Conservation (phyloP, 148 eudicot species). For the Bassia scoparia region DNA sequence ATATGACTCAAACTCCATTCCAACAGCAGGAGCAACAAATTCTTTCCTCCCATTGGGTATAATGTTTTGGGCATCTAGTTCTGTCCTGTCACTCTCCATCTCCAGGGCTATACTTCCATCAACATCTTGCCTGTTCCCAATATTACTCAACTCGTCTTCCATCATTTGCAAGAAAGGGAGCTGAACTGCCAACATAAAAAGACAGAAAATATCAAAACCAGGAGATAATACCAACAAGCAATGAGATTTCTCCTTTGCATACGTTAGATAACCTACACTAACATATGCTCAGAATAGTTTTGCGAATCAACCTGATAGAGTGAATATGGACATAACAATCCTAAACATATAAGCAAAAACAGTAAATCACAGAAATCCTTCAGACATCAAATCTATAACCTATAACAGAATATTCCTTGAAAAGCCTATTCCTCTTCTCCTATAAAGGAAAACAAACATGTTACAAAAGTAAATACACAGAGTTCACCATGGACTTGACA, state of each 20-base stretch:
- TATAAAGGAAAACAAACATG: not conserved
- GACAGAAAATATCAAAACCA: constrained; percentile 7
- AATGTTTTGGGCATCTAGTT: constrained; percentile 29
- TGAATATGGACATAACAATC: not conserved
- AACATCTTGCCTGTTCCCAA: constrained; percentile 26
- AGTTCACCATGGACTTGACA: not conserved
- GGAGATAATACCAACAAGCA: not conserved
- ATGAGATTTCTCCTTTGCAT: constrained; percentile 1
- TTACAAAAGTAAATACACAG: not conserved
- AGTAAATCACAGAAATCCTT: not conserved
- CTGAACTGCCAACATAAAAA: not conserved
- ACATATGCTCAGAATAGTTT: not conserved
- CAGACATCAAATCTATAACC: not conserved
- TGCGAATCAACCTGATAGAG: not conserved
- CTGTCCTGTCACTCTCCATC: constrained; percentile 29
- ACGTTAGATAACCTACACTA: not conserved
- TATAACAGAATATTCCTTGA: not conserved
- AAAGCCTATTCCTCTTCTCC: not conserved
- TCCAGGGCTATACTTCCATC: constrained; percentile 26
- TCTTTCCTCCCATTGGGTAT: constrained; percentile 42
- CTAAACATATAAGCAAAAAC: not conserved
- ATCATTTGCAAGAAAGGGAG: constrained; percentile 25
- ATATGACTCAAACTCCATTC: constrained; percentile 87
- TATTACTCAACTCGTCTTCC: constrained; percentile 44
- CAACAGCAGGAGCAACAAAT: constrained; percentile 67